A percentile compares a stretch with the other conserved stretches of the same genome.
Conservation (phyloP, 2,329 filamentous ascomycete species). For the Drechslerella coelobrocha region DNA sequence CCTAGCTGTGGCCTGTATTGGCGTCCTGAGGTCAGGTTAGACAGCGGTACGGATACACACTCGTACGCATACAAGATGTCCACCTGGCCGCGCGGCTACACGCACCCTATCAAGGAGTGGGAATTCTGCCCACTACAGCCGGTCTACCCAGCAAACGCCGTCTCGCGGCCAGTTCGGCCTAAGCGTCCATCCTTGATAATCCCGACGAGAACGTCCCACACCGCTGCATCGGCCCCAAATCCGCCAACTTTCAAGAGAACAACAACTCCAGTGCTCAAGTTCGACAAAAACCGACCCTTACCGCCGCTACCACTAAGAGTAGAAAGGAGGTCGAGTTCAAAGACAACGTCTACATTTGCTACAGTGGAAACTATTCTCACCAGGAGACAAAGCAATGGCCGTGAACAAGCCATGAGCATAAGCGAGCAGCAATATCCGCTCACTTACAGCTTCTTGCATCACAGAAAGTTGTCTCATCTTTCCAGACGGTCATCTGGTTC, state of each 20-base stretch:
- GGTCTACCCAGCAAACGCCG: slow-evolving; percentile 7
- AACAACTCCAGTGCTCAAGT: slow-evolving; percentile 6
- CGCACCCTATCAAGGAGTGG: slow-evolving; percentile 42
- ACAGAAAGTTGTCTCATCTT: not conserved
- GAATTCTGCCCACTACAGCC: slow-evolving; percentile 41
- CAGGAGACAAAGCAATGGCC: not conserved
- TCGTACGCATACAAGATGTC: too few species aligned
- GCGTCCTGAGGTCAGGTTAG: too few species aligned
- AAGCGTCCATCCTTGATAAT: slow-evolving; percentile 1
- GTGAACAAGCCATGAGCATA: too few species aligned
- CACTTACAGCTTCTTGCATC: not conserved
- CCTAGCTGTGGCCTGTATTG: too few species aligned
- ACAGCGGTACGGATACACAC: too few species aligned
- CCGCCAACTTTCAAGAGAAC: slow-evolving; percentile 8
- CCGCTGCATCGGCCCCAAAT: not conserved
- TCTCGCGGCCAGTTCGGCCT: not conserved
- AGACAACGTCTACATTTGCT: not conserved
- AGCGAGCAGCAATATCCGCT: not conserved
- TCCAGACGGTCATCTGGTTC: not conserved
- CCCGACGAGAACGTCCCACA: not conserved
- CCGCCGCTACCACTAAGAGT: slow-evolving; percentile 33
- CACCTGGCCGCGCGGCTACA: slow-evolving; percentile 41
- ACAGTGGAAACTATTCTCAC: too few species aligned
- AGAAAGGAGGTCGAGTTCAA: not conserved
- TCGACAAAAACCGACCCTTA: slow-evolving; percentile 38